A percentile compares a stretch with the other conserved stretches of the same genome.
Conservation (phyloP, 2,329 filamentous ascomycete genomes). For the Sporothrix brasiliensis region DNA sequence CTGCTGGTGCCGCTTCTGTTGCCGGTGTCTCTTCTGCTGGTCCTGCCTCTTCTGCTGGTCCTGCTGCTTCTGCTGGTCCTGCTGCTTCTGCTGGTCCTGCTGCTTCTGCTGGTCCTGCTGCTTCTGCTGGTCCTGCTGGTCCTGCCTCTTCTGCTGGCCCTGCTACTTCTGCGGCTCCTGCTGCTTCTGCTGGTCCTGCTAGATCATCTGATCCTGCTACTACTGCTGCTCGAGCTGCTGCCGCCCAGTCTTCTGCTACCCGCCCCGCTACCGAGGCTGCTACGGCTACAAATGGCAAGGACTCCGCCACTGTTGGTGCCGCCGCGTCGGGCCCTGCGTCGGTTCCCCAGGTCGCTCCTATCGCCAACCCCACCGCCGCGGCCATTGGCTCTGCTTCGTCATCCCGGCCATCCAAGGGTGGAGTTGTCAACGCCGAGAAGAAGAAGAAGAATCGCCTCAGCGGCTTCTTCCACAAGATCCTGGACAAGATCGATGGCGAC, state of each 20-base stretch:
- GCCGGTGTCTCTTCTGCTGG: neutral
- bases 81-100: neutral
- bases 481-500: slow-evolving; percentile 49
- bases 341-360: slow-evolving; percentile 34
- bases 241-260: slow-evolving; percentile 34
- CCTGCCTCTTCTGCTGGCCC: neutral
- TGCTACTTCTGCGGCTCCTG: too few relatives aligned
- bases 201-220: slow-evolving; percentile 37
- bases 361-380: slow-evolving; percentile 40
- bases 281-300: slow-evolving; percentile 46
- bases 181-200: slow-evolving; percentile 19
- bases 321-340: slow-evolving; percentile 43
- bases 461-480: slow-evolving; percentile 62
- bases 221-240: slow-evolving; percentile 32
- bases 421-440: slow-evolving; percentile 52
- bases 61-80: too few relatives aligned
- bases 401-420: slow-evolving; percentile 43
- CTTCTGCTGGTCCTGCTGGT: slow-evolving; percentile 44
- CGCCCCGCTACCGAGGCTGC: slow-evolving; percentile 28
- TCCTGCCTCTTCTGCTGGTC: slow-evolving; percentile 44
- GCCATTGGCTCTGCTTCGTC: slow-evolving; percentile 32
- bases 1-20: slow-evolving; percentile 36
- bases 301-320: slow-evolving; percentile 35
- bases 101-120: slow-evolving; percentile 33
- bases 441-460: slow-evolving; percentile 70